Evolutionary conservation across 2,329 filamentous ascomycete species (phyloP), one percentile per base, ranked within the genome.

Genomic region (Aspergillus sp.): DNA sequence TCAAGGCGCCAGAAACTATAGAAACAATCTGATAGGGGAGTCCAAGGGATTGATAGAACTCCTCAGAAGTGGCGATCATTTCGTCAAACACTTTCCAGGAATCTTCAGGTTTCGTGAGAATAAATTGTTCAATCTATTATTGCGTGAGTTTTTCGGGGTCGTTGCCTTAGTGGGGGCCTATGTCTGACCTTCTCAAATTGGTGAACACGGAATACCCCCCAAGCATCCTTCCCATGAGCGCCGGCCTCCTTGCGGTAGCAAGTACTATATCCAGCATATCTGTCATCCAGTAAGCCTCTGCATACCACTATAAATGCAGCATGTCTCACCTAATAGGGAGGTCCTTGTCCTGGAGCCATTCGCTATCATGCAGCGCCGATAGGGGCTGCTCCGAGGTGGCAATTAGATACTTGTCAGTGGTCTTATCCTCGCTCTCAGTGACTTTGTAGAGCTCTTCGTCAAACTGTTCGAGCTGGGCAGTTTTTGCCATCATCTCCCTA

Each of bases 391-490:
- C 95, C 26, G 90, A 95, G 58, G 92, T 96, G 13, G 91, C 91
- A 69, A 89, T 89, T 38, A 87, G 76, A 70, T 87, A 87, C 79
- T 97, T 97, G 78, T 98, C 95, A 50, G 89, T 91, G 67, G 91
- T 85, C 63, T 91, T 86, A 67, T 96, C 91, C 58, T 91, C 90
- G 72, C 89, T 89, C 64, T 93, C 87, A 22, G 83, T 83, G 55
- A 99, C 93, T 79, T 98, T 98, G 83, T 99, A 99, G 51, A 99
- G 81, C 76, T 98, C 93, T 74, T 98, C 95, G 71, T 99, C 95
- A 70, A 99, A 99, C 70, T 97, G 90, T 66, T 95, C 92, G 24
- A 99, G 86, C 78, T 99, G 95, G 2, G 95, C 95, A 0, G 95
- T 99, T 82, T 98, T 98, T 59, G 90, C 93, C 95, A 99, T 99